phyloP scores from a whole-genome alignment of 2,329 filamentous ascomycete species.

The Beauveria asiatica region DNA sequence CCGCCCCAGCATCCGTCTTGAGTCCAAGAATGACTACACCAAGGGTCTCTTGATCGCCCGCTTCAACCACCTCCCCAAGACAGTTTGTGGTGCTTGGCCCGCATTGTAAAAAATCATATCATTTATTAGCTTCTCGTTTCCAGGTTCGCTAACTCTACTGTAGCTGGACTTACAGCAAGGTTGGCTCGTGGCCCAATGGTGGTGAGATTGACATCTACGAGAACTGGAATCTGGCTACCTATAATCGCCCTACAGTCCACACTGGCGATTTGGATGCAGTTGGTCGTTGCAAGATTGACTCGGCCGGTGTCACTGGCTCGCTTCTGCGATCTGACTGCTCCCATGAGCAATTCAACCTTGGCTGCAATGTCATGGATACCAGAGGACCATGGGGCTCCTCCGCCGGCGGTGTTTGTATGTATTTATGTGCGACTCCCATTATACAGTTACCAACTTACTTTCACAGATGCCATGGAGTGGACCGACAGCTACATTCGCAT shows the following conservation, averaged over 20 bases:
- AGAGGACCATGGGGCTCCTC: conserved; percentile 29
- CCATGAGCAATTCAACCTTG: conserved; percentile 25
- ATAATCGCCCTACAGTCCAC: conserved; percentile 52
- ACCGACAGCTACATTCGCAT: conserved; percentile 50
- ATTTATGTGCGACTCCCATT: conserved; percentile 23
- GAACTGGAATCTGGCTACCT: conserved; percentile 47
- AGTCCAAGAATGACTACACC: conserved; percentile 53
- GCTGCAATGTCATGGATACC: conserved; percentile 32
- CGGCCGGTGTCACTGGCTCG: conserved; percentile 19
- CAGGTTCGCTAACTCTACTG: neutral
- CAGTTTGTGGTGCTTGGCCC: conserved; percentile 63
- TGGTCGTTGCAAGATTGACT: conserved; percentile 30
- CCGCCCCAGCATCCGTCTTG: conserved; percentile 53
- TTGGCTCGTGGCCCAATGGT: conserved; percentile 46
- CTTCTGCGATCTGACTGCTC: neutral
- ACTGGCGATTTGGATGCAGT: conserved; percentile 28
- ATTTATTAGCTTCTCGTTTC: too few relatives aligned
- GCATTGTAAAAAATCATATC: conserved; percentile 42
- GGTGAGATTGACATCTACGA: conserved; percentile 65
- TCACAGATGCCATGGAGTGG: conserved; percentile 52
- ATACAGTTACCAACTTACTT: neutral
- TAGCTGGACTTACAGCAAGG: conserved; percentile 39
- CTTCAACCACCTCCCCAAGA: conserved; percentile 58
- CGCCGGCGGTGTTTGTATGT: conserved; percentile 33
- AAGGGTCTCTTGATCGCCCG: conserved; percentile 62